A percentile compares a stretch with the other conserved stretches of the same genome.
Conservation (phyloP, 2,329 filamentous ascomycete genomes). For the Sporothrix humicola region DNA sequence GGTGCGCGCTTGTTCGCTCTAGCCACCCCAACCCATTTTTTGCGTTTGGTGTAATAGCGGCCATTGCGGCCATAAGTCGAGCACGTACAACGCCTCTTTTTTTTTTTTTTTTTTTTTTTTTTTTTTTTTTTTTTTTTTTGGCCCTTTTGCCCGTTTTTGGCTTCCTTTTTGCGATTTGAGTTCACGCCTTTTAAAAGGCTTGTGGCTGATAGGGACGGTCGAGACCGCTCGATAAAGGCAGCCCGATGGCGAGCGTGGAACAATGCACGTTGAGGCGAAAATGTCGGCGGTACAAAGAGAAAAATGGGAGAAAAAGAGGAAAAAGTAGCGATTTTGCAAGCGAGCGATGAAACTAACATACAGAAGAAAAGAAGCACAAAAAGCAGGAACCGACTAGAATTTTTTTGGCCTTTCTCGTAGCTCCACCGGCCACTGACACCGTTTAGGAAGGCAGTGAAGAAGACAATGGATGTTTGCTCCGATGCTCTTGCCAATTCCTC, state of each 20-base stretch:
- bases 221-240: constrained; percentile 11
- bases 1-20: too few relatives aligned
- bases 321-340: background rate
- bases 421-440: constrained; percentile 12
- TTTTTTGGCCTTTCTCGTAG: constrained; percentile 10
- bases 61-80: background rate
- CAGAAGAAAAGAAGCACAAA: constrained; percentile 13
- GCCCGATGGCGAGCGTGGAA: background rate
- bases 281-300: background rate
- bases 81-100: background rate
- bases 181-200: background rate
- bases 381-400: background rate
- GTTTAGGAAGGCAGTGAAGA: constrained; percentile 26
- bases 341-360: background rate
- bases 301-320: constrained; percentile 1
- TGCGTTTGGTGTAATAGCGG: background rate
- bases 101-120: too few relatives aligned
- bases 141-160: background rate
- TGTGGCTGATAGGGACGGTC: background rate
- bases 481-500: constrained; percentile 11
- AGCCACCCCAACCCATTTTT: background rate
- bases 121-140: background rate
- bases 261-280: constrained; percentile 2
- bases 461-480: background rate
- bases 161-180: background rate